Percentiles rank a stretch among this genome's conserved stretches.
These are phyloP conservation scores for Saccharomycopsis fodiens DNA, from an alignment of 805 yeast species.

Conservation along the genomic window DNA sequence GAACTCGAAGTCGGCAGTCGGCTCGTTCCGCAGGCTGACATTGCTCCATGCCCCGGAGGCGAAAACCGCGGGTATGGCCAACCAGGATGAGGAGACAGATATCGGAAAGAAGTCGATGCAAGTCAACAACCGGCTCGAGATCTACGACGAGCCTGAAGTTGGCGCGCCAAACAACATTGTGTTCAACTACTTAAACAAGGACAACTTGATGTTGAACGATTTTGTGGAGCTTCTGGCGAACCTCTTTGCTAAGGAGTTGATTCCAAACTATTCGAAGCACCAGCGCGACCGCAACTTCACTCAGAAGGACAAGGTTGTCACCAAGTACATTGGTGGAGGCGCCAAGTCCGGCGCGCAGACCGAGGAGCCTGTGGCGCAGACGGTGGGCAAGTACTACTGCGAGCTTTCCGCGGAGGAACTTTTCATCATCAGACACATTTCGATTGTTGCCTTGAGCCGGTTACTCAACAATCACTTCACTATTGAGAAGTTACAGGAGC, in stretches of 20 bases:
- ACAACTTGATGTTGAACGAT: conserved; percentile 88
- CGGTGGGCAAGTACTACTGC: conserved; percentile 46
- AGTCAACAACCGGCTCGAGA: not conserved
- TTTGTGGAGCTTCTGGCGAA: conserved; percentile 96
- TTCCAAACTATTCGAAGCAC: conserved; percentile 88
- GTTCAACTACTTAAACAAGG: conserved; percentile 64
- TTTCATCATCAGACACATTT: conserved; percentile 49
- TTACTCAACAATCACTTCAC: conserved; percentile 25
- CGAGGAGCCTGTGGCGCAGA: not conserved
- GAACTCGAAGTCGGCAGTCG: conserved; percentile 38
- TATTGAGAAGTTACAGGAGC: conserved; percentile 33
- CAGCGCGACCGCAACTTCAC: conserved; percentile 37
- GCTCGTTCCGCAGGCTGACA: conserved; percentile 57
- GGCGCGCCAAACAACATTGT: conserved; percentile 35
- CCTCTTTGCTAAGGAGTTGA: conserved; percentile 87
- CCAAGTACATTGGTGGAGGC: not conserved
- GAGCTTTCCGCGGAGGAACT: conserved; percentile 54
- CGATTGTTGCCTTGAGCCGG: conserved; percentile 42
- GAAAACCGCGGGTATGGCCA: conserved; percentile 26
- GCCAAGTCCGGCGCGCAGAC: not conserved
- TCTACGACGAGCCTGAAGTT: conserved; percentile 5
- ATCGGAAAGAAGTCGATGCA: conserved; percentile 19
- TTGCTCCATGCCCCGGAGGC: conserved; percentile 58
- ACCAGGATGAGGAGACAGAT: conserved; percentile 22
- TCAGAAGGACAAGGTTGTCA: not conserved